phyloP scores from a whole-genome alignment of 179 eudicot species.

The Spinacia oleracea region DNA sequence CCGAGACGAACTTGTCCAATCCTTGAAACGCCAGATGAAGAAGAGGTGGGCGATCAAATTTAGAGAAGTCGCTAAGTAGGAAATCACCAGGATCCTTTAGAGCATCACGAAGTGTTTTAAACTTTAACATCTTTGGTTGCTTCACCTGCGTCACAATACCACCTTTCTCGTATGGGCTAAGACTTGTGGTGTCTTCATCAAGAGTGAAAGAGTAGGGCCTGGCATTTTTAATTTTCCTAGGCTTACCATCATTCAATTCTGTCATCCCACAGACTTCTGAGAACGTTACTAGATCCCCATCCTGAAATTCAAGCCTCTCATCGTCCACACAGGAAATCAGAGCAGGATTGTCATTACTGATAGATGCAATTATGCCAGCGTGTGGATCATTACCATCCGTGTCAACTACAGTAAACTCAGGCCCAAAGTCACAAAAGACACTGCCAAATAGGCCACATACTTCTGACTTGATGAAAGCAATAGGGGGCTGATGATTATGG shows the following conservation, averaged over 20 bases:
- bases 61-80: constrained; percentile 86
- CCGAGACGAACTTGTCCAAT: constrained; percentile 65
- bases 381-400: constrained; percentile 89
- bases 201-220: constrained; percentile 81
- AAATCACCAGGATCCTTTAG: constrained; percentile 82
- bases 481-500: constrained; percentile 77
- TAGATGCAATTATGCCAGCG: constrained; percentile 76
- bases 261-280: constrained; percentile 89
- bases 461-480: constrained; percentile 80
- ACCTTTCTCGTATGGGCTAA: constrained; percentile 70
- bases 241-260: constrained; percentile 96
- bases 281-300: constrained; percentile 88
- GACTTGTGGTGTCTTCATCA: constrained; percentile 82
- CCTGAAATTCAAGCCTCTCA: constrained; percentile 94
- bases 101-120: constrained; percentile 74
- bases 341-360: constrained; percentile 84
- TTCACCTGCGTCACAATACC: constrained; percentile 96
- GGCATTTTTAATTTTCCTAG: constrained; percentile 66
- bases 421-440: constrained; percentile 86
- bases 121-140: constrained; percentile 78
- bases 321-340: constrained; percentile 87
- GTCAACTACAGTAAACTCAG: constrained; percentile 76
- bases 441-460: constrained; percentile 89
- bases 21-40: constrained; percentile 91
- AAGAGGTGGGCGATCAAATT: constrained; percentile 90